A percentile compares a stretch with the other conserved stretches of the same genome.
Conservation (phyloP, 805 yeast genomes). For the Hanseniaspora thailandica region DNA sequence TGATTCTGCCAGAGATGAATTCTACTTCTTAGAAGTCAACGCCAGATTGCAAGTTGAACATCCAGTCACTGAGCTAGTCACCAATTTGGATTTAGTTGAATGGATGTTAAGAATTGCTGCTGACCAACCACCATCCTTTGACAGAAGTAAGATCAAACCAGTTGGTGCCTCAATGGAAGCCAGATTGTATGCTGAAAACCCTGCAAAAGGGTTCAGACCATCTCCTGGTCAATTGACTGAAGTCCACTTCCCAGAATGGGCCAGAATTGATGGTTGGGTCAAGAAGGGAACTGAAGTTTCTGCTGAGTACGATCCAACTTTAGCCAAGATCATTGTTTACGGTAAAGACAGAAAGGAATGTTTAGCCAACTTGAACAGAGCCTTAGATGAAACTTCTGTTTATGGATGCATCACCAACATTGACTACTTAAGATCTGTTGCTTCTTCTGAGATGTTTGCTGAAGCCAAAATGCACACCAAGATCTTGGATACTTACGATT, state of each 20-base stretch:
- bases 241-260: constrained; percentile 77
- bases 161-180: constrained; percentile 95
- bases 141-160: constrained; percentile 40
- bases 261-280: constrained; percentile 93
- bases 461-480: constrained; percentile 78
- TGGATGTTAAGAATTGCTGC: constrained; percentile 95
- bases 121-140: constrained; percentile 71
- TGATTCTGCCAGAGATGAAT: constrained; percentile 74
- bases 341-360: constrained; percentile 85
- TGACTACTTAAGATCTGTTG: constrained; percentile 79
- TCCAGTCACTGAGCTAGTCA: constrained; percentile 90
- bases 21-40: constrained; percentile 90
- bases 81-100: constrained; percentile 89
- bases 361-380: constrained; percentile 59
- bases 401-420: constrained; percentile 82
- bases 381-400: constrained; percentile 74
- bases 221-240: constrained; percentile 90
- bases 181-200: constrained; percentile 91
- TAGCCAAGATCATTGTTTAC: constrained; percentile 92
- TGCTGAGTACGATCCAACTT: constrained; percentile 91
- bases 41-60: constrained; percentile 97
- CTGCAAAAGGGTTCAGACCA: constrained; percentile 87
- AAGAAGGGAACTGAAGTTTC: constrained; percentile 74
- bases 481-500: constrained; percentile 69
- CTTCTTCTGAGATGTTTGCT: constrained; percentile 72